Conservation (phyloP, 768 basidiomycete species). For the Psilocybe cyanescens region DNA sequence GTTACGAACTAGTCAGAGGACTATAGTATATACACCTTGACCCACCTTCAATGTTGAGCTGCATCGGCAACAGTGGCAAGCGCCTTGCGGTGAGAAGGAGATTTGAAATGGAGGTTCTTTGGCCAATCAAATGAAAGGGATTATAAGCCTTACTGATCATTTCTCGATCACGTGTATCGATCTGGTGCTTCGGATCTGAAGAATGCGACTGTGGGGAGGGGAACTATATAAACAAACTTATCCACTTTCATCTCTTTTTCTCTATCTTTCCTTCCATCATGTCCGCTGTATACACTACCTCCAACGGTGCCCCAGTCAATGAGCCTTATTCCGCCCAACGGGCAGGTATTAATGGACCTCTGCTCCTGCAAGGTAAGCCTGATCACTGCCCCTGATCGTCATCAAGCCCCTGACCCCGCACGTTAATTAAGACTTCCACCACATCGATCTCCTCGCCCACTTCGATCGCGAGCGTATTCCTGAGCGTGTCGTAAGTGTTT, state of each 20-base stretch:
- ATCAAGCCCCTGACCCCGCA: slow-evolving; percentile 15
- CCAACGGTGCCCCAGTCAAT: slow-evolving; percentile 76
- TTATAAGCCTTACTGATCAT: slow-evolving; percentile 4
- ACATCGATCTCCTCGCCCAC: slow-evolving; percentile 89
- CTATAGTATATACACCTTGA: neutral
- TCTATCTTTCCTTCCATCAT: slow-evolving; percentile 18
- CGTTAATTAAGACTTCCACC: slow-evolving; percentile 72
- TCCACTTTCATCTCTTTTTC: neutral
- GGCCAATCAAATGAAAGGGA: neutral
- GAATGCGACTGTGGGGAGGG: neutral
- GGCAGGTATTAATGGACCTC: slow-evolving; percentile 76
- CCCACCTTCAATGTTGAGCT: neutral
- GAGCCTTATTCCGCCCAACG: slow-evolving; percentile 84
- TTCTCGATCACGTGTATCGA: slow-evolving; percentile 5
- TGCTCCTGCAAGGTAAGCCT: slow-evolving; percentile 79
- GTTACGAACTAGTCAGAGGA: neutral
- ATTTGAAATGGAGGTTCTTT: neutral
- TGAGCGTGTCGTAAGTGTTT: slow-evolving; percentile 77
- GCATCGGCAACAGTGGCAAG: neutral
- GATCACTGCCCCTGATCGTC: neutral
- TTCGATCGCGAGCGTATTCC: slow-evolving; percentile 96
- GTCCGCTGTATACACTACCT: slow-evolving; percentile 77
- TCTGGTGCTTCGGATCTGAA: slow-evolving; percentile 1
- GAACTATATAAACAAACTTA: neutral
- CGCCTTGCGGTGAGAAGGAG: neutral